These are phyloP conservation scores for Bacidia rubella DNA, from an alignment of 495 filamentous ascomycete genomes.

Conservation along the genomic window DNA sequence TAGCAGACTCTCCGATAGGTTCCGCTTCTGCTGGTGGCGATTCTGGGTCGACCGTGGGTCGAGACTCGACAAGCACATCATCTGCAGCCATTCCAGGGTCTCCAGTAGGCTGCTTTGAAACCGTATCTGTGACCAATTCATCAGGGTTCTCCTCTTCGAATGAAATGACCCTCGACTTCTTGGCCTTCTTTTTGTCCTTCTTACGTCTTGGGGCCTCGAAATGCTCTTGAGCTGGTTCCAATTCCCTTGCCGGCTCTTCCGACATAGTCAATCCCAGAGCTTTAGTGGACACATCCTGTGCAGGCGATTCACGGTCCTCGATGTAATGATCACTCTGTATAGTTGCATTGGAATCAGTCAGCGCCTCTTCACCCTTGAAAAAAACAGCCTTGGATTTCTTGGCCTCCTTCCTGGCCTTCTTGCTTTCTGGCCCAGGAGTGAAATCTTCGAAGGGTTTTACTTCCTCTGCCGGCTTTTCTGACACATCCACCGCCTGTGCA, in stretches of 20 bases:
- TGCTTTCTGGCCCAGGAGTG: slow-evolving; percentile 26
- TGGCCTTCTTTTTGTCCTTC: slow-evolving; percentile 32
- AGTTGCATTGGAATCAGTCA: neutral
- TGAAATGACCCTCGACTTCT: slow-evolving; percentile 27
- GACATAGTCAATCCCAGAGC: neutral
- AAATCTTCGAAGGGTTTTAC: slow-evolving; percentile 10
- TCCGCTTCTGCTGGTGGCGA: neutral
- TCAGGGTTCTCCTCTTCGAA: slow-evolving; percentile 15
- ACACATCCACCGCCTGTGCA: neutral
- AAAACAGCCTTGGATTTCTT: slow-evolving; percentile 28
- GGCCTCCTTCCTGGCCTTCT: slow-evolving; percentile 33
- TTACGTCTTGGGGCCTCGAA: slow-evolving; percentile 27
- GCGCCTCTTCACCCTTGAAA: slow-evolving; percentile 14
- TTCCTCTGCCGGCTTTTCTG: neutral
- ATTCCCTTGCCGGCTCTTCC: neutral
- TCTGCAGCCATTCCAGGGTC: neutral
- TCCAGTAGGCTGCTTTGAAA: neutral
- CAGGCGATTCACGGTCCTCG: neutral
- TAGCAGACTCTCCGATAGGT: neutral
- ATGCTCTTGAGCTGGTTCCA: slow-evolving; percentile 12
- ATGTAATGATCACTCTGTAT: neutral
- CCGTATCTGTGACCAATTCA: neutral
- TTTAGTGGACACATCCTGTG: neutral
- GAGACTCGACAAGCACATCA: neutral
- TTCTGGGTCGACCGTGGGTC: neutral